Conservation (phyloP, 345 rosid genomes). For the Geranium rotundifolium region DNA sequence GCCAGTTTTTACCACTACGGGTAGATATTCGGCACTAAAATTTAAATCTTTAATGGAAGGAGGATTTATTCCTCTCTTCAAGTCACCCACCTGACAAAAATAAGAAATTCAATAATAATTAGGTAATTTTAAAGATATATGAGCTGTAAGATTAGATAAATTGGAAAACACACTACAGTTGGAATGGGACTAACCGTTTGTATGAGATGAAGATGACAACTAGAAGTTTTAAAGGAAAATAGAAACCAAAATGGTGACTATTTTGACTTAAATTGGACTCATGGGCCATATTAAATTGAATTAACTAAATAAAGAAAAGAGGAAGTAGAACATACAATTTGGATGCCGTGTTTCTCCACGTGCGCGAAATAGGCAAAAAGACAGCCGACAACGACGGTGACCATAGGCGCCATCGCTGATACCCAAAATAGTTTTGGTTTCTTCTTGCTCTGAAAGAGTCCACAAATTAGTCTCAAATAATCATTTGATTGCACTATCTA, state of each 20-base stretch:
- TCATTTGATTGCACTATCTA: too few relatives aligned
- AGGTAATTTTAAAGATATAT: neutral
- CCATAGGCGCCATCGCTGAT: constrained; percentile 78
- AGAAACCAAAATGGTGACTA: too few relatives aligned
- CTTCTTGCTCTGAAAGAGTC: constrained; percentile 35
- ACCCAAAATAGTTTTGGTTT: constrained; percentile 84
- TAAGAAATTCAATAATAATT: neutral
- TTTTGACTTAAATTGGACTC: too few relatives aligned
- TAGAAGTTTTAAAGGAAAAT: too few relatives aligned
- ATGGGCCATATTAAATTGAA: too few relatives aligned
- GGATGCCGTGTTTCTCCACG: constrained; percentile 48
- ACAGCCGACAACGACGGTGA: constrained; percentile 52
- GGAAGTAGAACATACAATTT: constrained; percentile 32
- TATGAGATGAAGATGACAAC: too few relatives aligned
- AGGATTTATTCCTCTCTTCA: constrained; percentile 74
- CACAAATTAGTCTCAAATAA: too few relatives aligned
- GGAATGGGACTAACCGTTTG: too few relatives aligned
- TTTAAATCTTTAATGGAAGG: constrained; percentile 37
- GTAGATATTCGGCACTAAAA: constrained; percentile 51
- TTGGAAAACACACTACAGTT: too few relatives aligned
- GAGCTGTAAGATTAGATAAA: too few relatives aligned
- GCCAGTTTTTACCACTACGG: constrained; percentile 44
- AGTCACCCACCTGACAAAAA: constrained; percentile 52
- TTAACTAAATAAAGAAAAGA: too few relatives aligned
- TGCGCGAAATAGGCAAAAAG: constrained; percentile 50